Conservation (phyloP, 805 yeast genomes). For the Starmerella floricola region DNA sequence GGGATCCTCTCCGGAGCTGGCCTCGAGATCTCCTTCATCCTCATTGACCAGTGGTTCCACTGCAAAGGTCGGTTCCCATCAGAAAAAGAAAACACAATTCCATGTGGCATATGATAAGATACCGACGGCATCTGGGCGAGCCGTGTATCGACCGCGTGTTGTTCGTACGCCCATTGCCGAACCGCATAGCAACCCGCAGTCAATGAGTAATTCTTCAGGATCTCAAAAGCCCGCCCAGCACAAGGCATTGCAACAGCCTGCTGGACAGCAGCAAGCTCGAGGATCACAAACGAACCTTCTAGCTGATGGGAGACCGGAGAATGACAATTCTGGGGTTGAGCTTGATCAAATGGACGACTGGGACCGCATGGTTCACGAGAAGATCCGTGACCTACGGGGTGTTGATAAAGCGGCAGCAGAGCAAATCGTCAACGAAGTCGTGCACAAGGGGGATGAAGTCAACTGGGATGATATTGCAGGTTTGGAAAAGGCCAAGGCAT, state of each 20-base stretch:
- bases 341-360: slow-evolving; percentile 24
- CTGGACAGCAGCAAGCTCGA: neutral
- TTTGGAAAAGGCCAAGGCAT: slow-evolving; percentile 70
- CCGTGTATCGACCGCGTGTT: slow-evolving; percentile 16
- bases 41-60: too few species aligned
- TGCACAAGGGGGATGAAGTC: slow-evolving; percentile 80
- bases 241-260: neutral
- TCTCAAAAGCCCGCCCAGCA: neutral
- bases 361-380: slow-evolving; percentile 27
- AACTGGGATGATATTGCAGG: slow-evolving; percentile 96
- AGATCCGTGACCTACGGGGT: slow-evolving; percentile 38
- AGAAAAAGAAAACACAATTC: slow-evolving; percentile 10
- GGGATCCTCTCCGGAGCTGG: neutral
- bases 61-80: slow-evolving; percentile 1
- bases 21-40: too few species aligned
- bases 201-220: neutral
- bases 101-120: slow-evolving; percentile 19
- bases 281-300: slow-evolving; percentile 4
- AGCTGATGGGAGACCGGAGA: slow-evolving; percentile 14
- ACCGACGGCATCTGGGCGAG: slow-evolving; percentile 12
- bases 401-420: slow-evolving; percentile 69
- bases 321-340: neutral
- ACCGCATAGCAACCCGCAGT: neutral
- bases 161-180: slow-evolving; percentile 3
- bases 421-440: slow-evolving; percentile 78